Evolutionary conservation across 306 rosid species (phyloP).

Genomic region (Hippophae tibetana): DNA sequence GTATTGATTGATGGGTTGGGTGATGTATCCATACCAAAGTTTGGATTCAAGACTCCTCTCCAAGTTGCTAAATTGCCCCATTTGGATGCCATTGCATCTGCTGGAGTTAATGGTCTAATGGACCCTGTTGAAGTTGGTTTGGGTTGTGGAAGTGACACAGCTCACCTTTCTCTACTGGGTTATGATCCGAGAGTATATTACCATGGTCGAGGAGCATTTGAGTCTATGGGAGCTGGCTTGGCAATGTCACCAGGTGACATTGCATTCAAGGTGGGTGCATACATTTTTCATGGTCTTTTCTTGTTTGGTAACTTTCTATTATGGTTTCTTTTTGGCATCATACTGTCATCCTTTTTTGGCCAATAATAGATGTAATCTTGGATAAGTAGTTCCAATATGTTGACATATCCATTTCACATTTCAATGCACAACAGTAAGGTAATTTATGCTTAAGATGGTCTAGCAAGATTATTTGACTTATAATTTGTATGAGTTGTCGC

Average conservation of each 20-base stretch:
- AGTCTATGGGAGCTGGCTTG: conserved; percentile 98
- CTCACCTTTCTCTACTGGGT: conserved; percentile 90
- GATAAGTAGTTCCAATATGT: conserved; percentile 1
- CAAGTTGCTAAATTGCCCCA: conserved; percentile 68
- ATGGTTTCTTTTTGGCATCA: not conserved
- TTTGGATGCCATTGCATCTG: conserved; percentile 84
- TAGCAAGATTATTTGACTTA: not conserved
- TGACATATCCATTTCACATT: not conserved
- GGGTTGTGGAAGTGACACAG: conserved; percentile 97
- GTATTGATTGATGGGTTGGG: conserved; percentile 90
- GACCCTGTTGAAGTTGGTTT: conserved; percentile 97
- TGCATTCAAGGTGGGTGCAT: conserved; percentile 67
- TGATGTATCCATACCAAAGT: conserved; percentile 77
- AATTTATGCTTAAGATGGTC: not conserved
- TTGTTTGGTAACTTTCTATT: not conserved
- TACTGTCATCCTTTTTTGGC: too few relatives aligned
- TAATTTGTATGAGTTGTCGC: not conserved
- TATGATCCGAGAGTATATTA: conserved; percentile 87
- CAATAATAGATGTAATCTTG: not conserved
- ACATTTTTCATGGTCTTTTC: not conserved
- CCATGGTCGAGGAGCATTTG: conserved; percentile 91
- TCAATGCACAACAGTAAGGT: not conserved
- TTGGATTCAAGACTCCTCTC: conserved; percentile 77
- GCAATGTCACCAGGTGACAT: conserved; percentile 98
- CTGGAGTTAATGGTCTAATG: conserved; percentile 89